Evolutionary conservation across 352 stramenopile species (phyloP).

Genomic region (Globisporangium apiculatum): DNA sequence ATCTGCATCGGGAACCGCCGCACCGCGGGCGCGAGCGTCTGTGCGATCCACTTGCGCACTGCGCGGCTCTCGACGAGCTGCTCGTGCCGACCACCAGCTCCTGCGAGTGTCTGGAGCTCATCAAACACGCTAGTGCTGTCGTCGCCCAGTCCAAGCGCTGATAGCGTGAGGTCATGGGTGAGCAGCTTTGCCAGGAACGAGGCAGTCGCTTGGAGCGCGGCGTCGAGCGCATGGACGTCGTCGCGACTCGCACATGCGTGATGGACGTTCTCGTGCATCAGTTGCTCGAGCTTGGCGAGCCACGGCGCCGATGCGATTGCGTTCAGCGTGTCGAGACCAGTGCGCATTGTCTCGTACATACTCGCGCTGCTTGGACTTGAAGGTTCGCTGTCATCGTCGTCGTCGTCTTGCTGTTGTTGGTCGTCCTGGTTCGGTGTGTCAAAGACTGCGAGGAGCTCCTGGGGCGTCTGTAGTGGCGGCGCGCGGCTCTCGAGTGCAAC

Average conservation of each 20-base stretch:
- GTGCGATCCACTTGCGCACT: constrained; percentile 12
- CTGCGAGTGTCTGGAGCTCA: constrained; percentile 4
- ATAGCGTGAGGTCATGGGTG: background rate
- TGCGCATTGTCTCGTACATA: background rate
- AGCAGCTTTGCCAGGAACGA: constrained; percentile 8
- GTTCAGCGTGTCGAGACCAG: constrained; percentile 7
- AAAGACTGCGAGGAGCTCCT: constrained; percentile 10
- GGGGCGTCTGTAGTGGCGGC: constrained; percentile 8
- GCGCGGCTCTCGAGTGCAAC: background rate
- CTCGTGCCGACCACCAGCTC: background rate
- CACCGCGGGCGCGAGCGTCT: constrained; percentile 9
- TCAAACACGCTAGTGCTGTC: background rate
- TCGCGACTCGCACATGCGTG: constrained; percentile 32
- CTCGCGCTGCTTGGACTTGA: background rate
- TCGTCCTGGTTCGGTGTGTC: constrained; percentile 5
- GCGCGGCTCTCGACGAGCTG: constrained; percentile 9
- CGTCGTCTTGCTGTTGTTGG: constrained; percentile 8
- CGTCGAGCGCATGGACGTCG: constrained; percentile 24
- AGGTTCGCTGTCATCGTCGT: background rate
- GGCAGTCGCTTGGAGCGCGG: constrained; percentile 1
- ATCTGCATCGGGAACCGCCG: constrained; percentile 6
- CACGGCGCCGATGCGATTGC: constrained; percentile 22
- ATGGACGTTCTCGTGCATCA: constrained; percentile 52
- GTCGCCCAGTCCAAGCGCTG: constrained; percentile 3
- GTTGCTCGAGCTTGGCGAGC: constrained; percentile 31